Evolutionary conservation across 495 filamentous ascomycete species (phyloP).

Genomic region (Trichoderma asperelloides): DNA sequence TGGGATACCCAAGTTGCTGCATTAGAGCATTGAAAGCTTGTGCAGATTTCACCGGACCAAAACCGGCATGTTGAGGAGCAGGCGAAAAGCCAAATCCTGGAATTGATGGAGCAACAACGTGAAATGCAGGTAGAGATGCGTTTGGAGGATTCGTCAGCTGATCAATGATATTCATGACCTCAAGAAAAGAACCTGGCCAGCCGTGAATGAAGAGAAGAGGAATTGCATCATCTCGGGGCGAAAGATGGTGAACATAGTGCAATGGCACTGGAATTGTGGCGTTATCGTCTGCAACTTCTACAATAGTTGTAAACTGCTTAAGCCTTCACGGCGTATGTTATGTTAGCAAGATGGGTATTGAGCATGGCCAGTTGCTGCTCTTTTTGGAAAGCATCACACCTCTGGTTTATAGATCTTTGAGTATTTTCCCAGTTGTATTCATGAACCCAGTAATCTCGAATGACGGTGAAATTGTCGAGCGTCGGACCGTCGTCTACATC

Average conservation of each 20-base stretch:
- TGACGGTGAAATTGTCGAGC: neutral
- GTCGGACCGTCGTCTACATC: neutral
- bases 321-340: neutral
- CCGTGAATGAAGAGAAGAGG: constrained; percentile 53
- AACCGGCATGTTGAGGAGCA: constrained; percentile 43
- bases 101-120: constrained; percentile 56
- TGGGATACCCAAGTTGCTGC: constrained; percentile 51
- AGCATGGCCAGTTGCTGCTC: neutral
- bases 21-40: constrained; percentile 55
- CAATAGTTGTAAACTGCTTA: constrained; percentile 6
- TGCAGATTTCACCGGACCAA: constrained; percentile 52
- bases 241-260: constrained; percentile 10
- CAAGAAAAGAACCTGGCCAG: constrained; percentile 61
- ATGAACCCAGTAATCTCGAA: constrained; percentile 8
- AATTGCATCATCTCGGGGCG: constrained; percentile 32
- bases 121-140: constrained; percentile 42
- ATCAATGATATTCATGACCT: constrained; percentile 54
- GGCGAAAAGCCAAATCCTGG: constrained; percentile 61
- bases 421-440: constrained; percentile 7
- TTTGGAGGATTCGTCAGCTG: constrained; percentile 37
- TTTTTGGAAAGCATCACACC: neutral
- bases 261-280: neutral
- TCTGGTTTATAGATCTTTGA: neutral
- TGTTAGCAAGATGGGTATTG: neutral
- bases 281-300: neutral